phyloP scores from a whole-genome alignment of 768 basidiomycete genomes.

The Cystobasidium onofrii region DNA sequence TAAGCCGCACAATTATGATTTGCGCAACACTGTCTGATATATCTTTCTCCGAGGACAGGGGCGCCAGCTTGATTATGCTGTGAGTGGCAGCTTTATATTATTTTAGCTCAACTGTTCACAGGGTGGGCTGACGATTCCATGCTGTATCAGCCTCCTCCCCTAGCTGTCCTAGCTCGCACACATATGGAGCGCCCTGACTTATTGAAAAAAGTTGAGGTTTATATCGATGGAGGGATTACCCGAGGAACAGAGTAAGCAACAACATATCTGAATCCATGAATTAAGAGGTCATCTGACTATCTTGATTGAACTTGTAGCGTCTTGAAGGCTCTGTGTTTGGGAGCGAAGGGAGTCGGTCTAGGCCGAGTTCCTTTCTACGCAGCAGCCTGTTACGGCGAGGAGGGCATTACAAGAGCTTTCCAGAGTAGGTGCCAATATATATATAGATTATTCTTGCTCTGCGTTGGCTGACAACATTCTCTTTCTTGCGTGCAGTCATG shows the following conservation, averaged over 20 bases:
- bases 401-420: not conserved
- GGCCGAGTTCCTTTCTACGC: conserved; percentile 3
- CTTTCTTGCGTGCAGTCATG: not conserved
- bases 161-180: not conserved
- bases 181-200: not conserved
- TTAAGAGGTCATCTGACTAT: not conserved
- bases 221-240: not conserved
- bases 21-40: not conserved
- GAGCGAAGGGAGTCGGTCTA: conserved; percentile 6
- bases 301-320: not conserved
- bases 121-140: too few species aligned
- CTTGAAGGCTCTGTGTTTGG: not conserved
- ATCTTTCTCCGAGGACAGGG: not conserved
- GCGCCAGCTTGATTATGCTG: not conserved
- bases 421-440: not conserved
- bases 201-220: not conserved
- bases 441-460: too few species aligned
- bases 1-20: not conserved
- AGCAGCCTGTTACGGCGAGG: not conserved
- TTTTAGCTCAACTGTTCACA: not conserved
- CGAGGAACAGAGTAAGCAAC: conserved; percentile 9
- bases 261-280: not conserved
- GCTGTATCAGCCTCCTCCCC: not conserved
- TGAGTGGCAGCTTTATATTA: not conserved
- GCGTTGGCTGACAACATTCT: not conserved